phyloP scores from a whole-genome alignment of 140 eudicot genomes.

The Bidens hawaiensis region DNA sequence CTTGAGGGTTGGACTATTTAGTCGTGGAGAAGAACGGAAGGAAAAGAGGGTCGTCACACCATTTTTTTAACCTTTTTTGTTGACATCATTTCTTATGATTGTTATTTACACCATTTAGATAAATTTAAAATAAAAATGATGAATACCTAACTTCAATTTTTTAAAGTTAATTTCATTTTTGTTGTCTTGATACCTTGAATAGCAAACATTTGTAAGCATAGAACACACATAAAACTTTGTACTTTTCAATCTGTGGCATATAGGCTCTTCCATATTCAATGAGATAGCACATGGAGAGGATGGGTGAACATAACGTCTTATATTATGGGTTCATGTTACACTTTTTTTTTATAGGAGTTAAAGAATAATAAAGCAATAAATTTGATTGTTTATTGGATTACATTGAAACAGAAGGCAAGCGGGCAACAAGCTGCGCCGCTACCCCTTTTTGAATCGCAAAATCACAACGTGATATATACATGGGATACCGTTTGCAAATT shows the following conservation, averaged over 20 bases:
- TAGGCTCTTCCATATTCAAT: not conserved
- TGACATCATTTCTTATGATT: not conserved
- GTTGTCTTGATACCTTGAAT: not conserved
- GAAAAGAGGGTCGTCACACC: too few relatives aligned
- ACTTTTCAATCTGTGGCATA: constrained; percentile 9
- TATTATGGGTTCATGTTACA: not conserved
- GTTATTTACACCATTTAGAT: not conserved
- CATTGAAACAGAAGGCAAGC: too few relatives aligned
- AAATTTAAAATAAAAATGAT: not conserved
- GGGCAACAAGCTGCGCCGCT: too few relatives aligned
- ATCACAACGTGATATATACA: too few relatives aligned
- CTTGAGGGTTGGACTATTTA: too few relatives aligned
- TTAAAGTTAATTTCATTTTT: not conserved
- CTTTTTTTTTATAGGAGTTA: too few relatives aligned
- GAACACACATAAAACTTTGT: constrained; percentile 10
- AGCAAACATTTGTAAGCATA: not conserved
- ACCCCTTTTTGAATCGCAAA: too few relatives aligned
- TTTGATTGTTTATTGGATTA: too few relatives aligned
- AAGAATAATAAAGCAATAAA: too few relatives aligned
- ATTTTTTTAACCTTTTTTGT: not conserved
- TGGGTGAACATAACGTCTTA: constrained; percentile 8
- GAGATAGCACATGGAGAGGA: constrained; percentile 19
- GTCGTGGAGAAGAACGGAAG: too few relatives aligned
- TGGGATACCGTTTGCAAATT: too few relatives aligned
- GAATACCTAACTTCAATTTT: not conserved